These are phyloP conservation scores for Abrus precatorius DNA, from an alignment of 306 rosid genomes.

Conservation along the genomic window DNA sequence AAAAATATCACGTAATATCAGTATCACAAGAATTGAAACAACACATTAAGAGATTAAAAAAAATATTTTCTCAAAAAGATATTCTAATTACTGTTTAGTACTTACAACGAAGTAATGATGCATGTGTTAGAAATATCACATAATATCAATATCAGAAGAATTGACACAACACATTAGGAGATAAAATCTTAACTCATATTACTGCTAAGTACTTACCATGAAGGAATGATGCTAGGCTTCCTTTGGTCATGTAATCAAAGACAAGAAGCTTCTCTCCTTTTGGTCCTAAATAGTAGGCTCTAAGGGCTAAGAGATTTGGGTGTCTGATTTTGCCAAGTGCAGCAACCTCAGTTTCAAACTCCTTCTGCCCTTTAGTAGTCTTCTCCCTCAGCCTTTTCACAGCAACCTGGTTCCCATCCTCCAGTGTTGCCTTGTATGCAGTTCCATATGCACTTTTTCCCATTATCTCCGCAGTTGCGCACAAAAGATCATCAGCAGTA, in stretches of 20 bases:
- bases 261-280: conserved; percentile 83
- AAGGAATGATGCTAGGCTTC: conserved; percentile 89
- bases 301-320: conserved; percentile 77
- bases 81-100: too few species aligned
- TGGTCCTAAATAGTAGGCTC: conserved; percentile 81
- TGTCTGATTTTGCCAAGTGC: conserved; percentile 83
- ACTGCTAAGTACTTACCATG: conserved; percentile 67
- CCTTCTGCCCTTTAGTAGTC: conserved; percentile 83
- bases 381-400: conserved; percentile 94
- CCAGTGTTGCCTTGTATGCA: conserved; percentile 87
- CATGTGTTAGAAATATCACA: background rate
- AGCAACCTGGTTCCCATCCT: conserved; percentile 86
- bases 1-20: background rate
- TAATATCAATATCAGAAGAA: background rate
- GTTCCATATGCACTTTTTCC: conserved; percentile 93
- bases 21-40: background rate
- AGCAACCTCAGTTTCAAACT: conserved; percentile 84
- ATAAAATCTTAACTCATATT: background rate
- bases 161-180: background rate
- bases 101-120: conserved; percentile 84
- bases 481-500: conserved; percentile 87
- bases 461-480: conserved; percentile 96
- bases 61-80: too few species aligned
- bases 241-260: conserved; percentile 85
- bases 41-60: too few species aligned